Evolutionary conservation across 139 green algal species (phyloP).

Genomic region (Coelastrella sp.): DNA sequence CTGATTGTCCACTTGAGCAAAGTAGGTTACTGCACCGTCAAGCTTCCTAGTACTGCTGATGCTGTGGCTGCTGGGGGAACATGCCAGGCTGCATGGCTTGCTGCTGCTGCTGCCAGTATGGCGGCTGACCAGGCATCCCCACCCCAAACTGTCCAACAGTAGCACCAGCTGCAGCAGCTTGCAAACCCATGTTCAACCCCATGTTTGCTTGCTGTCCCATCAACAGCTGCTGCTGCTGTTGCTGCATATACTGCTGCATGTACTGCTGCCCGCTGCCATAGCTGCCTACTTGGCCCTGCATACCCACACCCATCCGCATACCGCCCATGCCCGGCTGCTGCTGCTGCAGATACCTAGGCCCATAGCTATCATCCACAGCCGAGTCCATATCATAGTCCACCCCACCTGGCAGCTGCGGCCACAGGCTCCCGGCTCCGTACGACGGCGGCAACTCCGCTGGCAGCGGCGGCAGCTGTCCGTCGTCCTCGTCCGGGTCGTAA

Average conservation of each 20-base stretch:
- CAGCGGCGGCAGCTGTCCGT: neutral
- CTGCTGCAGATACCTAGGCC: neutral
- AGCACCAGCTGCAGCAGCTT: conserved; percentile 3
- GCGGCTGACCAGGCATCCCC: neutral
- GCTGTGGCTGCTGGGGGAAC: neutral
- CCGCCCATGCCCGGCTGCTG: neutral
- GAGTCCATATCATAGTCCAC: neutral
- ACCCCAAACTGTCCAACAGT: neutral
- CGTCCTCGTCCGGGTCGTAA: conserved; percentile 1
- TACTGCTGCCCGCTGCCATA: neutral
- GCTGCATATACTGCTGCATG: neutral
- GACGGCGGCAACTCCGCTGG: neutral
- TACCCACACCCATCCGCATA: neutral
- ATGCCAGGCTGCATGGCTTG: neutral
- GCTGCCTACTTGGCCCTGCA: neutral
- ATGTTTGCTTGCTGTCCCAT: neutral
- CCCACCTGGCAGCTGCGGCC: neutral
- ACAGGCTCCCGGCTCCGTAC: neutral
- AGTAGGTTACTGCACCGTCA: neutral
- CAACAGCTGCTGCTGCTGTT: neutral
- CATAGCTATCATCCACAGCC: neutral
- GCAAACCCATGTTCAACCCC: neutral
- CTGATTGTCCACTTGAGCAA: neutral
- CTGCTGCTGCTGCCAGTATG: neutral
- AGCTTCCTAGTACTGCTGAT: neutral